Base-by-base conservation (phyloP, 2,329 filamentous ascomycete genomes). In the Arthrobotrys iridis region DNA sequence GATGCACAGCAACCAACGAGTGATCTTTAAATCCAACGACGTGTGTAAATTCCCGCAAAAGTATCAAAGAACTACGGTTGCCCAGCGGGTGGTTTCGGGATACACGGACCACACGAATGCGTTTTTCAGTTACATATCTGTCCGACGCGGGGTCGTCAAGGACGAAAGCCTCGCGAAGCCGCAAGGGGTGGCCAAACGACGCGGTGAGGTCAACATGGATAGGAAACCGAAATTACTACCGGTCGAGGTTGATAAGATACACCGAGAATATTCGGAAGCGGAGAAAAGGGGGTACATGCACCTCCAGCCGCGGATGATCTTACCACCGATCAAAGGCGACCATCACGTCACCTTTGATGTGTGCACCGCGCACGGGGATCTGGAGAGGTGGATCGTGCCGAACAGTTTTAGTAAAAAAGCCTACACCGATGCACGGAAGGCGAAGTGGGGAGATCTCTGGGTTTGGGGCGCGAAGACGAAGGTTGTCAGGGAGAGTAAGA, bases 301-400 rank as follows among this genome's bases (percentile, higher is more conserved):
- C 8, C 86, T 89, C 0, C 88, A 98, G 0, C 95, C 95, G 0
- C 89, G 95, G 13, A 84, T 90, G 26, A 85, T 99, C 46, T 85
- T 93, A 26, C 88, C 90, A 0, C 93, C 95, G 0, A 85, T 99
- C 73, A 99, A 99, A 84, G 88, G 93, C 22, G 89, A 88, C 40
- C 92, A 93, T 0, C 95, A 99, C 81, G 90, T 98, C 45, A 92
- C 91, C 13, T 84, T 99, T 26, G 95, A 99, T 81, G 81, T 98
- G 1, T 99, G 95, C 85, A 98, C 95, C 0, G 91, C 94, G 0
- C 86, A 88, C 0, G 95, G 92, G 30, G 89, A 87, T 43, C 89
- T 97, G 33, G 94, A 99, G 84, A 91, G 95, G 65, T 99, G 95
- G 95, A 95, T 91, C 0, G 90, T 99, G 0, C 92, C 94, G 1